Conservation (phyloP, 2,329 filamentous ascomycete genomes). For the Aspergillus sp. region DNA sequence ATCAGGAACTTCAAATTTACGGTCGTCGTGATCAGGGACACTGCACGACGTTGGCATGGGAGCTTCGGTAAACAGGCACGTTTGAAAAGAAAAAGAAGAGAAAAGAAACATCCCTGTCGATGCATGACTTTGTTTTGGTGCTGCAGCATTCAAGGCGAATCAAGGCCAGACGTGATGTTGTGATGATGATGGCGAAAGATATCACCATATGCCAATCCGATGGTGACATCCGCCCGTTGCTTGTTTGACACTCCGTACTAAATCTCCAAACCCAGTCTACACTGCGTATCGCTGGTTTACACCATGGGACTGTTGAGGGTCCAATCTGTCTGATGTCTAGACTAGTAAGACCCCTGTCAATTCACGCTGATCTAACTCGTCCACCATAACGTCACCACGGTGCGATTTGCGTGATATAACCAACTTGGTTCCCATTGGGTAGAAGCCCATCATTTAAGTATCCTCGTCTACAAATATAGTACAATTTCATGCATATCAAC, state of each 20-base stretch:
- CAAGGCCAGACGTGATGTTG: slow-evolving; percentile 8
- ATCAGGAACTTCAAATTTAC: not conserved
- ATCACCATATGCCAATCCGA: slow-evolving; percentile 17
- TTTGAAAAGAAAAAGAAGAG: not conserved
- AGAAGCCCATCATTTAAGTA: not conserved
- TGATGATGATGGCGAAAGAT: slow-evolving; percentile 16
- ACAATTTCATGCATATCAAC: not conserved
- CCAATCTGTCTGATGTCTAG: not conserved
- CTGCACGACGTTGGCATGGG: not conserved
- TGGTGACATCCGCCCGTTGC: slow-evolving; percentile 7
- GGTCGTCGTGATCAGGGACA: not conserved
- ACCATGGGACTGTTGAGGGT: not conserved
- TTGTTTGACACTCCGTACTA: not conserved
- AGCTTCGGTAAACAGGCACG: not conserved
- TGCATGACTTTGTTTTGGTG: not conserved
- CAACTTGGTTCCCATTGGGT: not conserved
- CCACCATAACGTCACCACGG: slow-evolving; percentile 23
- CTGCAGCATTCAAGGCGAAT: not conserved
- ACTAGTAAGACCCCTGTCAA: slow-evolving; percentile 1
- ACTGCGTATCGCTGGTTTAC: not conserved
- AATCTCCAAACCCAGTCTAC: not conserved
- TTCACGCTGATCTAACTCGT: slow-evolving; percentile 12
- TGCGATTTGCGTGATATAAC: slow-evolving; percentile 21
- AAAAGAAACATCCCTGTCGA: not conserved
- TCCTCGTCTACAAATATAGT: not conserved